Evolutionary conservation across 2,329 filamentous ascomycete genomes (phyloP).

Genomic region (Ophiognomonia clavigignenti-juglandacearum): DNA sequence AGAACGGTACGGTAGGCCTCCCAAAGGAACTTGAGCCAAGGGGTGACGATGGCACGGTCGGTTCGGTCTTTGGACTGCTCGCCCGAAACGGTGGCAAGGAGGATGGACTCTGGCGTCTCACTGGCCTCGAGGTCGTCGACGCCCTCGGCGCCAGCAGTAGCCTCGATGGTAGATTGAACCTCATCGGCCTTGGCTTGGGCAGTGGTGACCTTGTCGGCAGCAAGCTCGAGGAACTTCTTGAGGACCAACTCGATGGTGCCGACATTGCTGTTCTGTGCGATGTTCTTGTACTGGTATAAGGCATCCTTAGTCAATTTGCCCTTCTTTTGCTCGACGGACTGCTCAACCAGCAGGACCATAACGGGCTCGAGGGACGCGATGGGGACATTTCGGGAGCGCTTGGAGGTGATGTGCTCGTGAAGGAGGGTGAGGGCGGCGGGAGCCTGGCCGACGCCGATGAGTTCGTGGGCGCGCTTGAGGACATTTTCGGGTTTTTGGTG

Average conservation of each 20-base stretch:
- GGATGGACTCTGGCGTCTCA: constrained; percentile 96
- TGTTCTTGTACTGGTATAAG: constrained; percentile 99
- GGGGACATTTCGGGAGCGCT: constrained; percentile 94
- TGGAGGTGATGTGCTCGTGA: constrained; percentile 98
- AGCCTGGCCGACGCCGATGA: constrained; percentile 94
- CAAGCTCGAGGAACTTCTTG: constrained; percentile 96
- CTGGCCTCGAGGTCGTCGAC: constrained; percentile 94
- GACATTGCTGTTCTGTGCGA: constrained; percentile 97
- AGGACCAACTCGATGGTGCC: constrained; percentile 96
- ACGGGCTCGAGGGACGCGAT: constrained; percentile 96
- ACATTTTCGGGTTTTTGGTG: constrained; percentile 99
- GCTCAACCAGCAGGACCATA: constrained; percentile 95
- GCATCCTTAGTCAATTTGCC: constrained; percentile 98
- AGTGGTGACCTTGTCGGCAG: constrained; percentile 91
- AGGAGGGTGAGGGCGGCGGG: constrained; percentile 89
- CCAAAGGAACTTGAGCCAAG: constrained; percentile 99
- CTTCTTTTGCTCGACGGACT: constrained; percentile 95
- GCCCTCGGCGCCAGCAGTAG: constrained; percentile 64
- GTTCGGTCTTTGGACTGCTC: constrained; percentile 97
- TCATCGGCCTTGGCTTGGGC: constrained; percentile 96
- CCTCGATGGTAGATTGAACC: constrained; percentile 82
- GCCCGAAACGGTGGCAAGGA: constrained; percentile 94
- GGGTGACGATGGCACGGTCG: constrained; percentile 95
- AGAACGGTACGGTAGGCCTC: constrained; percentile 98
- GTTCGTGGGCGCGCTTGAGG: constrained; percentile 95